These are phyloP conservation scores for Waltiozyma sp. DNA, from an alignment of 1,139 yeast species.

Conservation along the genomic window DNA sequence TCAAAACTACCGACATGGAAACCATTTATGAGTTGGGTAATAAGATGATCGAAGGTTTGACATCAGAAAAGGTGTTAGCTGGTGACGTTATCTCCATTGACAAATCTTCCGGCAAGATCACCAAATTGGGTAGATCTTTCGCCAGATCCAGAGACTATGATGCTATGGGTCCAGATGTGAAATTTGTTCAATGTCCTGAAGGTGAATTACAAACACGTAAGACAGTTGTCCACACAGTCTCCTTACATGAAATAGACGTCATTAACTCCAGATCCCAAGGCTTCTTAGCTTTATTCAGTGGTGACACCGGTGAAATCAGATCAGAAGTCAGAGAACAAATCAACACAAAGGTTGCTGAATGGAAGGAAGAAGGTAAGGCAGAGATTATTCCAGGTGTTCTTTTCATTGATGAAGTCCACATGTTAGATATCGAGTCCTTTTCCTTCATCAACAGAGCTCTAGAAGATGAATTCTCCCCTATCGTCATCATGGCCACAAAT, in stretches of 20 bases:
- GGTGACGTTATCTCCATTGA: conserved; percentile 97
- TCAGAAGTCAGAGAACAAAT: conserved; percentile 96
- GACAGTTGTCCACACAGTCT: conserved; percentile 92
- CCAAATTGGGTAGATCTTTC: conserved; percentile 90
- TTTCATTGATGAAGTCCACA: conserved; percentile 96
- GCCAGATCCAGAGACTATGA: conserved; percentile 96
- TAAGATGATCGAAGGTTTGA: conserved; percentile 93
- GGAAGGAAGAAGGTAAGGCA: conserved; percentile 99
- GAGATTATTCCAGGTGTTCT: conserved; percentile 97
- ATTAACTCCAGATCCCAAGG: conserved; percentile 98
- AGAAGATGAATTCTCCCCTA: conserved; percentile 94
- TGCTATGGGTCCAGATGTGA: conserved; percentile 98
- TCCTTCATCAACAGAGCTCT: conserved; percentile 92
- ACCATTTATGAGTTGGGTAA: conserved; percentile 94
- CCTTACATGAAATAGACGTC: conserved; percentile 95
- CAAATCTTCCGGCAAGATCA: conserved; percentile 88
- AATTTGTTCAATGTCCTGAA: conserved; percentile 96
- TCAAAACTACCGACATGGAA: conserved; percentile 98
- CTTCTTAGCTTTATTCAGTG: conserved; percentile 87
- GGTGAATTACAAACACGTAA: conserved; percentile 95
- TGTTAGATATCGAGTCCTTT: conserved; percentile 96
- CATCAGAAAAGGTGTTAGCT: conserved; percentile 91
- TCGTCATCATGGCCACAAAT: conserved; percentile 97
- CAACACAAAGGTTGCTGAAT: conserved; percentile 92
- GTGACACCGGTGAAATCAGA: conserved; percentile 96